A percentile compares a stretch with the other conserved stretches of the same genome.
These are phyloP conservation scores for Trichoderma brevicompactum DNA, from an alignment of 2,329 filamentous ascomycete species.

Conservation along the genomic window DNA sequence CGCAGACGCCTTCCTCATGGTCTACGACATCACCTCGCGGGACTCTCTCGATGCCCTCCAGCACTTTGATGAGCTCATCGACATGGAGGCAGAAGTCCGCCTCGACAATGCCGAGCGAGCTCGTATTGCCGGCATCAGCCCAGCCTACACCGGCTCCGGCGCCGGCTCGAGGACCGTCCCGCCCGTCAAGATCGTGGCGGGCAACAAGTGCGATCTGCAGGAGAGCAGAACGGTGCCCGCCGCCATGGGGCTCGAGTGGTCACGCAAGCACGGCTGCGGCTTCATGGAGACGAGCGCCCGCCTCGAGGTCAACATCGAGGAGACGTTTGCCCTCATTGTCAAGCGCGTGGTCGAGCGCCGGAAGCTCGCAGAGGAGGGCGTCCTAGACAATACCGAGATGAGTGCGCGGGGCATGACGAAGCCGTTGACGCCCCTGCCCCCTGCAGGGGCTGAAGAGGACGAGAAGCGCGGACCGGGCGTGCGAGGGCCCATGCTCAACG, in stretches of 20 bases:
- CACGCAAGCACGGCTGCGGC: conserved; percentile 70
- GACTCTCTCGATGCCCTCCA: conserved; percentile 71
- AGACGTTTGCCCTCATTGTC: conserved; percentile 77
- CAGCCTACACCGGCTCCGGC: conserved; percentile 37
- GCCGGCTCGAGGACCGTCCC: conserved; percentile 59
- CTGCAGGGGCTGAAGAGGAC: conserved; percentile 36
- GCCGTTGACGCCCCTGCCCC: conserved; percentile 59
- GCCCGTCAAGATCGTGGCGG: conserved; percentile 81
- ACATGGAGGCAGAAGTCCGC: conserved; percentile 76
- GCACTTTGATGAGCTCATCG: conserved; percentile 82
- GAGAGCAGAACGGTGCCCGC: conserved; percentile 71
- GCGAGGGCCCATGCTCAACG: conserved; percentile 49
- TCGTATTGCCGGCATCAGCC: conserved; percentile 47
- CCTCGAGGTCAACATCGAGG: conserved; percentile 85
- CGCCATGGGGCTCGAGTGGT: conserved; percentile 76
- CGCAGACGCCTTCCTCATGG: conserved; percentile 81
- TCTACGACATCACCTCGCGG: conserved; percentile 81
- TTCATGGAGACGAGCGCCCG: conserved; percentile 90
- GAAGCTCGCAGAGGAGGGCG: conserved; percentile 53
- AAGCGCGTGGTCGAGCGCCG: conserved; percentile 64
- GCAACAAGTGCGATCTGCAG: conserved; percentile 84
- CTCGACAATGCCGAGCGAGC: conserved; percentile 65
- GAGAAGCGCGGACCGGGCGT: conserved; percentile 55
- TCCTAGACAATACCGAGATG: conserved; percentile 47
- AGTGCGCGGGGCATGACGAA: conserved; percentile 61